phyloP scores from a whole-genome alignment of 2,329 filamentous ascomycete species.

The Alternaria rosae region DNA sequence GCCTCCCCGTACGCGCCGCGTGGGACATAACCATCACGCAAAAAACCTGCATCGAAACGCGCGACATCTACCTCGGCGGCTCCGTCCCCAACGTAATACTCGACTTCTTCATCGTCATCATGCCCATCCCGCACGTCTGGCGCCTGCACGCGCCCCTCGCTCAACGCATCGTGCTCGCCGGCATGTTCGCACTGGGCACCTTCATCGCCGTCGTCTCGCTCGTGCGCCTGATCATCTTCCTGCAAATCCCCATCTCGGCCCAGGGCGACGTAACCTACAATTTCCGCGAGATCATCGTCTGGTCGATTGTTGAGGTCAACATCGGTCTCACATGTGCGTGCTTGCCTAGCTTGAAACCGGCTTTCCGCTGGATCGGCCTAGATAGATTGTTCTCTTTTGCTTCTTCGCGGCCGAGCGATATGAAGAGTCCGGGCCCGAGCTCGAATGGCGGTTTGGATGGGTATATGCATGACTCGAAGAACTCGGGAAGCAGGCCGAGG shows the following conservation, averaged over 20 bases:
- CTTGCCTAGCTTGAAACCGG: conserved; percentile 29
- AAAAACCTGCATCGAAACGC: conserved; percentile 28
- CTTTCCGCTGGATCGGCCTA: conserved; percentile 23
- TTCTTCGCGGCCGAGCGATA: conserved; percentile 21
- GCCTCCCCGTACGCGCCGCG: conserved; percentile 25
- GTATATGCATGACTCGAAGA: neutral
- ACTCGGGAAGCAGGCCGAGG: conserved; percentile 8
- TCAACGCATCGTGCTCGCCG: conserved; percentile 30
- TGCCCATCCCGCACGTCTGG: conserved; percentile 38
- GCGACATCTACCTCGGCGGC: conserved; percentile 31
- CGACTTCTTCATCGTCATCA: conserved; percentile 29
- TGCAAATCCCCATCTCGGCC: conserved; percentile 28
- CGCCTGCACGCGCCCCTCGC: conserved; percentile 28
- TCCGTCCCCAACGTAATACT: conserved; percentile 35
- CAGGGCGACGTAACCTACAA: conserved; percentile 32
- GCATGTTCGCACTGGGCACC: conserved; percentile 34
- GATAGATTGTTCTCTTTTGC: conserved; percentile 29
- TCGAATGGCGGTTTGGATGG: neutral
- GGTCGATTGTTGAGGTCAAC: conserved; percentile 35
- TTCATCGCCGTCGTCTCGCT: conserved; percentile 34
- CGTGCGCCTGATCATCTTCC: conserved; percentile 32
- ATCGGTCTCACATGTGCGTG: conserved; percentile 34
- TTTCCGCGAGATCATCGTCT: conserved; percentile 36
- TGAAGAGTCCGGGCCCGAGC: conserved; percentile 16
- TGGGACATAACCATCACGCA: conserved; percentile 31